Percentiles rank a stretch among this genome's conserved stretches.
Evolutionary conservation across 2,329 filamentous ascomycete species (phyloP).

Genomic region (Fusarium zealandicum): DNA sequence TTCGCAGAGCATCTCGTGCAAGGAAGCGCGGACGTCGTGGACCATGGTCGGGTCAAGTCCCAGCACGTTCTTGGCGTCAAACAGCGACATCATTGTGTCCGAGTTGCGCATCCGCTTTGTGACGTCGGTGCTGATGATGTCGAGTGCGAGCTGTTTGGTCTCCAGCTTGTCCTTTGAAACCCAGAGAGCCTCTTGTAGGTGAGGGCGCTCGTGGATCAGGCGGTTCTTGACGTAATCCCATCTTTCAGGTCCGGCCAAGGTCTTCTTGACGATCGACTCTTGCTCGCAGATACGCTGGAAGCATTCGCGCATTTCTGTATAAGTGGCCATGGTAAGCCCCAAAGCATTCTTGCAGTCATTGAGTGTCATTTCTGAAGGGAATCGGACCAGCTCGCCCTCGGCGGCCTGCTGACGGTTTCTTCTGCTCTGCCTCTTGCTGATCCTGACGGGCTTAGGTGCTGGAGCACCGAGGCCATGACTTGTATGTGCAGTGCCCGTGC

Average conservation of each 20-base stretch:
- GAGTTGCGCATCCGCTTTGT: conserved; percentile 77
- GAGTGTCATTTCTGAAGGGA: conserved; percentile 83
- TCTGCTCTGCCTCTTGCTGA: conserved; percentile 62
- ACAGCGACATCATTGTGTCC: conserved; percentile 72
- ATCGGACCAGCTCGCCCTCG: conserved; percentile 73
- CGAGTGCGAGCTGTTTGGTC: conserved; percentile 72
- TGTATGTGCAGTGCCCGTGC: neutral
- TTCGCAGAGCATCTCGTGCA: conserved; percentile 70
- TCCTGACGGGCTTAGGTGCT: neutral
- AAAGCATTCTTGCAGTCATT: conserved; percentile 78
- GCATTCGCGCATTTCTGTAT: conserved; percentile 68
- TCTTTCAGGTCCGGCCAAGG: conserved; percentile 71
- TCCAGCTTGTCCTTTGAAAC: conserved; percentile 64
- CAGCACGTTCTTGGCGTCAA: conserved; percentile 72
- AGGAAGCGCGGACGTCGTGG: conserved; percentile 68
- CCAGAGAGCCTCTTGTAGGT: conserved; percentile 69
- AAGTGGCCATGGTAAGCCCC: conserved; percentile 67
- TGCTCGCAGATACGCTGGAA: conserved; percentile 76
- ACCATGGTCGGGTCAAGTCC: conserved; percentile 52
- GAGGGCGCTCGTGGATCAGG: conserved; percentile 68
- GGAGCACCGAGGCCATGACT: neutral
- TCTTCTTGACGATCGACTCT: conserved; percentile 76
- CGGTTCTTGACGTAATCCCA: conserved; percentile 76
- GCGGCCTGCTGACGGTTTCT: conserved; percentile 74
- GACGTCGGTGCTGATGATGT: conserved; percentile 82